phyloP scores from a whole-genome alignment of 495 filamentous ascomycete species.

The Trichocladium uniseriatum region DNA sequence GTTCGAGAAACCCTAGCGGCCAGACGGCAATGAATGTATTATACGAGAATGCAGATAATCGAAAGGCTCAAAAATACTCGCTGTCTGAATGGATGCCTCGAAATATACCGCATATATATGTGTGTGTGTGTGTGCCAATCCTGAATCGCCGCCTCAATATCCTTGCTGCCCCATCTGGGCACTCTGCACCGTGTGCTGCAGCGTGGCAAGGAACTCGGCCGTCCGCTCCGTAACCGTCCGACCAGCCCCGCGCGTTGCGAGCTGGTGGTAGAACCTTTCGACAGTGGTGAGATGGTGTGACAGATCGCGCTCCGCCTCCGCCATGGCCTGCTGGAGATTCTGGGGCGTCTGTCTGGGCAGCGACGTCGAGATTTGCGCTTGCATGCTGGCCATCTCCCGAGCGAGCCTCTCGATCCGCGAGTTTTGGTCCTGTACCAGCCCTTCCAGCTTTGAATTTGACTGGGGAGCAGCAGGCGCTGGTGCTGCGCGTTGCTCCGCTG shows the following conservation, averaged over 20 bases:
- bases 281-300: slow-evolving; percentile 9
- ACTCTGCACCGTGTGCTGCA: neutral
- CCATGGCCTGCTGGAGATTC: slow-evolving; percentile 18
- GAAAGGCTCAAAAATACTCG: too few relatives aligned
- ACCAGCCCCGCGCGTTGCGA: neutral
- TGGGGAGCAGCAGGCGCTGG: neutral
- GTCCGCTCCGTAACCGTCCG: slow-evolving; percentile 6
- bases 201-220: slow-evolving; percentile 8
- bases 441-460: neutral
- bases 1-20: too few relatives aligned
- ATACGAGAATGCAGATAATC: too few relatives aligned
- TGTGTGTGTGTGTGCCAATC: too few relatives aligned
- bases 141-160: too few relatives aligned
- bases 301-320: slow-evolving; percentile 17
- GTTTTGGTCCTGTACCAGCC: slow-evolving; percentile 10
- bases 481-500: neutral
- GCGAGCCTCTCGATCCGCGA: neutral
- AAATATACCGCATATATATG: too few relatives aligned
- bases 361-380: neutral
- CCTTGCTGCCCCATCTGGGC: neutral
- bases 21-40: too few relatives aligned
- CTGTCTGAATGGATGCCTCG: too few relatives aligned
- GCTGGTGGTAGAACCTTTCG: slow-evolving; percentile 9
- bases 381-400: neutral
- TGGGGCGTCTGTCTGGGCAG: neutral